A percentile compares a stretch with the other conserved stretches of the same genome.
phyloP scores from a whole-genome alignment of 192 early-diverging fungal genomes.

The Umbelopsis sp. region DNA sequence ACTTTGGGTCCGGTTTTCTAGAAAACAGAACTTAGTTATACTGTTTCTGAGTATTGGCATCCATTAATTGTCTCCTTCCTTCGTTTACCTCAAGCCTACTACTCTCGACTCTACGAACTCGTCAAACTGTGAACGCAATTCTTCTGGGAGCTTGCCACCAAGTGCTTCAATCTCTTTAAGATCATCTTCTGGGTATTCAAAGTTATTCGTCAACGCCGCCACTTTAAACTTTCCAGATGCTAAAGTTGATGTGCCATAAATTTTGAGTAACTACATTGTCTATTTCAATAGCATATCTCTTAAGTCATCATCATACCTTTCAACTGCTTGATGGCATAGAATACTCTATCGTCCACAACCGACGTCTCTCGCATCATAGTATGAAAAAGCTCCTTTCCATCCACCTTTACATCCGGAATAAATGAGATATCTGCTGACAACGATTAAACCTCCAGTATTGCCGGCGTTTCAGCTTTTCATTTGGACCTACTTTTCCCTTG shows the following conservation, averaged over 20 bases:
- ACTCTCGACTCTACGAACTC: constrained; percentile 75
- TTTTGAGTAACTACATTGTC: not conserved
- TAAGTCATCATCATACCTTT: constrained; percentile 29
- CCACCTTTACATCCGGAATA: constrained; percentile 39
- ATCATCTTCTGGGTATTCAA: constrained; percentile 47
- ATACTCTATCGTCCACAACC: constrained; percentile 44
- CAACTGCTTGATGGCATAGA: constrained; percentile 50
- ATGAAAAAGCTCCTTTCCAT: constrained; percentile 62
- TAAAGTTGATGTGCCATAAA: not conserved
- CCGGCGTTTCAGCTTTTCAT: not conserved
- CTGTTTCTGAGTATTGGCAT: not conserved
- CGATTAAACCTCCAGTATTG: not conserved
- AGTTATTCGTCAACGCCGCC: constrained; percentile 88
- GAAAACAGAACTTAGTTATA: not conserved
- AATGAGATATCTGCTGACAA: not conserved
- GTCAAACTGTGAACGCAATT: constrained; percentile 63
- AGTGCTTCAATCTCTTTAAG: constrained; percentile 35
- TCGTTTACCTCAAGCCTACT: constrained; percentile 60
- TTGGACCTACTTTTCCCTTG: constrained; percentile 21
- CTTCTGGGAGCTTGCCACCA: constrained; percentile 32
- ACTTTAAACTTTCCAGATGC: constrained; percentile 58
- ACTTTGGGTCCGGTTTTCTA: constrained; percentile 80
- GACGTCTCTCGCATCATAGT: constrained; percentile 64
- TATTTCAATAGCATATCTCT: not conserved
- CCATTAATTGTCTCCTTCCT: not conserved